These are phyloP conservation scores for Cadophora malorum DNA, from an alignment of 2,329 filamentous ascomycete genomes.

Conservation along the genomic window DNA sequence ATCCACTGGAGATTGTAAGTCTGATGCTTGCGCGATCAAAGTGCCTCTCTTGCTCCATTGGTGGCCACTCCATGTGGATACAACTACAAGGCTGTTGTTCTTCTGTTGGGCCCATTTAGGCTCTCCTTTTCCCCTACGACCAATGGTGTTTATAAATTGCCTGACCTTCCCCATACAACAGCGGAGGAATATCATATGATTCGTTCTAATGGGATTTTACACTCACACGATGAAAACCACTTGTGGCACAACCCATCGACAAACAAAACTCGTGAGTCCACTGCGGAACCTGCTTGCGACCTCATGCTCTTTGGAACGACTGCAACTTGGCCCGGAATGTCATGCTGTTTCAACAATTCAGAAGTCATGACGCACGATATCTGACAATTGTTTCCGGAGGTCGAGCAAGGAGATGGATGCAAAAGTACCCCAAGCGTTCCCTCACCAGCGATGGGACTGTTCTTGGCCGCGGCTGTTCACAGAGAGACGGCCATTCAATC, in stretches of 20 bases:
- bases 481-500: neutral
- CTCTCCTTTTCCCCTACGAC: too few species aligned
- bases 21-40: too few species aligned
- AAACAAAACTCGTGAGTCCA: neutral
- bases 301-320: neutral
- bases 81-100: too few species aligned
- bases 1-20: too few species aligned
- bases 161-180: neutral
- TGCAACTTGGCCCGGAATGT: too few species aligned
- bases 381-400: neutral
- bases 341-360: too few species aligned
- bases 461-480: conserved; percentile 13
- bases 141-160: too few species aligned
- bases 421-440: neutral
- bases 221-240: conserved; percentile 1
- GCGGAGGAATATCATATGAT: neutral
- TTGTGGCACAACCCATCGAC: neutral
- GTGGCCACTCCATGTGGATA: too few species aligned
- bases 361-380: neutral
- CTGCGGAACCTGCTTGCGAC: neutral
- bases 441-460: neutral
- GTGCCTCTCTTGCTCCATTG: too few species aligned
- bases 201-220: neutral
- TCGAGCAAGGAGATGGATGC: neutral
- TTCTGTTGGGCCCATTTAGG: conserved; percentile 1